Conservation (phyloP, 179 eudicot species). For the Camellia oleifera region DNA sequence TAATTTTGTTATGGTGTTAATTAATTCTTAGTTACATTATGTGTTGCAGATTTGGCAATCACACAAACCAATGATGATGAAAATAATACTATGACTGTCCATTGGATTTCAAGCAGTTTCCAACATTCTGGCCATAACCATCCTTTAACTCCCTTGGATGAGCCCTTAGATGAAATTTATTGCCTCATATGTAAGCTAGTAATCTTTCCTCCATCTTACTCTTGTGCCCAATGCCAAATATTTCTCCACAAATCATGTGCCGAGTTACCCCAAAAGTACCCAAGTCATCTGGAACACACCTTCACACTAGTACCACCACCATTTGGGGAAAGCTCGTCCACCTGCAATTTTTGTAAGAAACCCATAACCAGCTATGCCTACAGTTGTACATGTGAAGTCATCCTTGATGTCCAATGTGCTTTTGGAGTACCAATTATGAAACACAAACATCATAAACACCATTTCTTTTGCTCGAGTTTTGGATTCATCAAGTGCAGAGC, state of each 20-base stretch:
- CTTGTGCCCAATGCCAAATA: constrained; percentile 3
- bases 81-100: too few species aligned
- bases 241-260: constrained; percentile 15
- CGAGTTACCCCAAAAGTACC: not conserved
- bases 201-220: constrained; percentile 11
- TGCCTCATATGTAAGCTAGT: not conserved
- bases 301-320: not conserved
- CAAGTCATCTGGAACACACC: not conserved
- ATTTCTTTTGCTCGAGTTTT: not conserved
- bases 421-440: constrained; percentile 1
- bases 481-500: not conserved
- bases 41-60: too few species aligned
- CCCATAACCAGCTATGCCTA: not conserved
- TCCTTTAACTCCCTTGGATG: not conserved
- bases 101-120: not conserved
- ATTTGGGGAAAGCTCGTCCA: not conserved
- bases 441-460: not conserved
- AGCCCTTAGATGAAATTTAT: not conserved
- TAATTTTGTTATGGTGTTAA: too few species aligned
- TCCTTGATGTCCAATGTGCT: constrained; percentile 3
- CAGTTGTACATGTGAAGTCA: not conserved
- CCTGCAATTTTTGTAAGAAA: not conserved
- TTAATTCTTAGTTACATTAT: too few species aligned
- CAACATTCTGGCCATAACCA: not conserved
- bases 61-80: not conserved